Evolutionary conservation across 768 basidiomycete genomes (phyloP).

Genomic region (Tylopilus felleus): DNA sequence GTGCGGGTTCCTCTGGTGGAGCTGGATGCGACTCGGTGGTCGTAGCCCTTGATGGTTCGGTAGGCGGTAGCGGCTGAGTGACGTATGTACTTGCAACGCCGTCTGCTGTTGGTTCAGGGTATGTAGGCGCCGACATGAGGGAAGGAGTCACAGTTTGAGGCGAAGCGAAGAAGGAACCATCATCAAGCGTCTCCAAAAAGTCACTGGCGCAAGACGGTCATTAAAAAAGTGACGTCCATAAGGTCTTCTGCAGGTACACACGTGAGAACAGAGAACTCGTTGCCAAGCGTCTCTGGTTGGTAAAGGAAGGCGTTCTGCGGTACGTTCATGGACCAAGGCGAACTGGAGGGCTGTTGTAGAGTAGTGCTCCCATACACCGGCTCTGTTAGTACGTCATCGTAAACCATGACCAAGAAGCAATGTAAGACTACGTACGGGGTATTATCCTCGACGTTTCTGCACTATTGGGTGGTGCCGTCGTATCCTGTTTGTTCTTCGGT

Average conservation of each 20-base stretch:
- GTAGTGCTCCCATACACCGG: conserved; percentile 21
- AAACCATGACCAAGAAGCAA: background rate
- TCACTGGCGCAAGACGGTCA: conserved; percentile 46
- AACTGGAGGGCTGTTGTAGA: conserved; percentile 28
- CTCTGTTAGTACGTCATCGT: conserved; percentile 8
- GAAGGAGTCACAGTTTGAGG: conserved; percentile 48
- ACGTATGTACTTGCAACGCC: conserved; percentile 15
- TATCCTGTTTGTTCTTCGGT: conserved; percentile 44
- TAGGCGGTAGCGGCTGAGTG: conserved; percentile 9
- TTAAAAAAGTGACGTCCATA: background rate
- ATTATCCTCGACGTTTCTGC: conserved; percentile 34
- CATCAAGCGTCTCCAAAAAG: conserved; percentile 85
- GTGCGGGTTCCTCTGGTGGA: conserved; percentile 39
- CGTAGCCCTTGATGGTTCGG: conserved; percentile 22
- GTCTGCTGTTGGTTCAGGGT: conserved; percentile 13
- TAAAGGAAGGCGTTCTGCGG: conserved; percentile 57
- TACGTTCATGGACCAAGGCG: conserved; percentile 54
- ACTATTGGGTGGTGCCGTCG: conserved; percentile 22
- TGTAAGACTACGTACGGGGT: conserved; percentile 18
- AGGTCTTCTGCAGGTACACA: conserved; percentile 31
- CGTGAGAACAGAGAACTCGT: conserved; percentile 81
- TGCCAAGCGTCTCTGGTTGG: conserved; percentile 70
- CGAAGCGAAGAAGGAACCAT: conserved; percentile 73
- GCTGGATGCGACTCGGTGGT: conserved; percentile 22
- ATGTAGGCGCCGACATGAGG: conserved; percentile 42